Base-by-base conservation (phyloP, 1,139 yeast species). In the Spathaspora sp. region DNA sequence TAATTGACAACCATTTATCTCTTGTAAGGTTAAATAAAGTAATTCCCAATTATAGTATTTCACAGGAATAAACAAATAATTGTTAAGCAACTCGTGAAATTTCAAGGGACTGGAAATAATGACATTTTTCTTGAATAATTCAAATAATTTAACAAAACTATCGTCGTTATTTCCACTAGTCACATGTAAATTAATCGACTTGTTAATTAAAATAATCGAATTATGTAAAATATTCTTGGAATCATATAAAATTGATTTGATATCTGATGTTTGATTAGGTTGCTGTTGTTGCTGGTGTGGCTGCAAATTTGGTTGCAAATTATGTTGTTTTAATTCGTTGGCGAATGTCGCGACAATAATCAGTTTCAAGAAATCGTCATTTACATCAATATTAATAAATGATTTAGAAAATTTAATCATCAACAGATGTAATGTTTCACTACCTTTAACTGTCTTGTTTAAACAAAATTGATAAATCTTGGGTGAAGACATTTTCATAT, bases 171-270 rank as follows among this genome's bases (percentile, higher is more conserved):
- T 15, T n/a, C 3, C 7, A 13, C 7, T 25, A 4, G 39, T 15
- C n/a, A 45, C 38, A 23, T 48, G 44, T 43, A 58, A 51, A 42
- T 68, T 70, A 39, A 75, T 64, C 15, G 74, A 68, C 54, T 72
- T 72, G 51, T 76, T 76, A 25, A 76, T 67, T 39, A 76, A 59
- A 26, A 77, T 76, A 33, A 77, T 69, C 1, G 80, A 69, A 53
- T 76, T 76, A 51, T 77, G 82, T 33, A 77, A 60, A 31, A 67
- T 63, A 50, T 72, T 73, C 44, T 68, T 70, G 55, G 67, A 68
- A 34, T 69, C 68, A 53, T 64, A 72, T 10, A 71, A 61, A 52
- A 44, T 70, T 55, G 34, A 16, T 13, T 17, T 31, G 2, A 8
- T 16, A 4, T 36, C 31, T 3, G 7, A 16, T 13, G 36, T n/a